These are phyloP conservation scores for Fusarium verticillioides DNA, from an alignment of 2,329 filamentous ascomycete species.

Conservation along the genomic window DNA sequence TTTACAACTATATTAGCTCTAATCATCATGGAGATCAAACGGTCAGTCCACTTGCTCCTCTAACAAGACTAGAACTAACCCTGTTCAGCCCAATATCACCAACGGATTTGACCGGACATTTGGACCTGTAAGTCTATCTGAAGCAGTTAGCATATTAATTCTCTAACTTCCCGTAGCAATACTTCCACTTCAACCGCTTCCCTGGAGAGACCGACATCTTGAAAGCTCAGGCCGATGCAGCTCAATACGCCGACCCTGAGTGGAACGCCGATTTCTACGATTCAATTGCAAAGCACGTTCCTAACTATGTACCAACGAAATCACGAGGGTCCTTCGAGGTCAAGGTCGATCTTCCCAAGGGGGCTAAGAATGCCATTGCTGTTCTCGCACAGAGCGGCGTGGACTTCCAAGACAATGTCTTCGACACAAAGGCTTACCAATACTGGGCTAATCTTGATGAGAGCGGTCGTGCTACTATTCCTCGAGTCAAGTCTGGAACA, in stretches of 20 bases:
- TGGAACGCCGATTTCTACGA: constrained; percentile 73
- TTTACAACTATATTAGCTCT: constrained; percentile 72
- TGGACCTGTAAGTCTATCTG: constrained; percentile 56
- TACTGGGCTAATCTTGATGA: constrained; percentile 68
- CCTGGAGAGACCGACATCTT: constrained; percentile 57
- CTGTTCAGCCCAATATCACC: constrained; percentile 65
- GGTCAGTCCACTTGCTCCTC: neutral
- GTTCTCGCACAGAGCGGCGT: constrained; percentile 56
- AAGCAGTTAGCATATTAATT: neutral
- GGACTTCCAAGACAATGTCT: constrained; percentile 56
- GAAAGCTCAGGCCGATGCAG: constrained; percentile 64
- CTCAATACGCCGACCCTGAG: constrained; percentile 58
- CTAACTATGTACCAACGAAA: constrained; percentile 66
- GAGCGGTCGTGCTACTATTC: constrained; percentile 62
- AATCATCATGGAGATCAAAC: constrained; percentile 73
- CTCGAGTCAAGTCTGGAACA: constrained; percentile 65
- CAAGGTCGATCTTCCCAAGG: constrained; percentile 61
- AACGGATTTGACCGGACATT: constrained; percentile 73
- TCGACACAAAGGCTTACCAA: constrained; percentile 66
- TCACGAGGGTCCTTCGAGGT: constrained; percentile 62
- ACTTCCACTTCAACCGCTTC: constrained; percentile 71
- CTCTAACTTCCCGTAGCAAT: constrained; percentile 53
- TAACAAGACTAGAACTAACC: constrained; percentile 1
- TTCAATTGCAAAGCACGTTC: constrained; percentile 67
- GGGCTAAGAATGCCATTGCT: constrained; percentile 63